Evolutionary conservation across 306 rosid genomes (phyloP), one percentile per base, ranked within the genome.

Genomic region (Lathyrus oleraceus): DNA sequence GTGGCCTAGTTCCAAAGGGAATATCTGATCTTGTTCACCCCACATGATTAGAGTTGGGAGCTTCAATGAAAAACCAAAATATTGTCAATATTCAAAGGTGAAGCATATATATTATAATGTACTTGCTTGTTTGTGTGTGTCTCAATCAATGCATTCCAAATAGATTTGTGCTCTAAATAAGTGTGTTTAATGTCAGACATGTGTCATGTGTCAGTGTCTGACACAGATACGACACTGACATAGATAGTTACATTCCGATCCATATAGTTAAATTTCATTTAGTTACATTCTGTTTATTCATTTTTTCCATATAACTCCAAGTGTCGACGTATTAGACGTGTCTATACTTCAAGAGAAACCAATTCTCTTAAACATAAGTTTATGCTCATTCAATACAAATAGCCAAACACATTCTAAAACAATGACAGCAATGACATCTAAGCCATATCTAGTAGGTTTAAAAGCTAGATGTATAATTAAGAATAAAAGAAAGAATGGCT

Each of bases 1-100:
- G 70, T 61, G n/a, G 47, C 83, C 94, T 27, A 88, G 76, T 74
- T 85, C 94, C 70, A 85, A 20, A 59, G 88, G 94, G 67, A 88
- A 88, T 73, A 88, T 47, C 69, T 85, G 87, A 79, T 83, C 94
- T 73, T 77, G 72, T 35, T 88, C 90, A 65, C 94, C 94, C 94
- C 94, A 88, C 39, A 88, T 1, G 59, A 85, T 63, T 67, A 85
- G 66, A 57, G 90, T 83, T 0, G 79, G 66, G 87, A 85, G 88
- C 68, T 72, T 35, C 65, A 75, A 42, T 30, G 10, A 49, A 56
- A 58, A 74, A 4, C 71, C 21, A 70, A 53, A 59, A 59, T 27
- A 3, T 39, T 69, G 44, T 60, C 5, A 74, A 74, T 6, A 27
- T 61, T 51, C 19, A 23, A 45, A 62, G 14, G 71, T 32, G 30